Evolutionary conservation across 345 rosid species (phyloP).

Genomic region (Eucalyptus regnans): DNA sequence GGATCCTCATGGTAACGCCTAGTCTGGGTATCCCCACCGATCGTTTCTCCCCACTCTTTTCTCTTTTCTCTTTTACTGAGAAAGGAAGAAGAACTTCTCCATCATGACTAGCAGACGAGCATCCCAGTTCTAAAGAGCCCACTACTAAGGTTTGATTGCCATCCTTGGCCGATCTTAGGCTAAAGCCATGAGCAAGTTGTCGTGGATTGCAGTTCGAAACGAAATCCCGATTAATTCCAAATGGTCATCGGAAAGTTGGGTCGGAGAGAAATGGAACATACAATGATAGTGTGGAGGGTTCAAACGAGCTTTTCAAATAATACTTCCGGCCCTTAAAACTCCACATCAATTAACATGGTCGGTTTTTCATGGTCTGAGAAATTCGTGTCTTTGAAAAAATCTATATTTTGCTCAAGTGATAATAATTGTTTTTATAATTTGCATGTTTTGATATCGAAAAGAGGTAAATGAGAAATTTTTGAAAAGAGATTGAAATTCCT

Average conservation of each 20-base stretch:
- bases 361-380: not conserved
- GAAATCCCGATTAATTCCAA: not conserved
- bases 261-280: not conserved
- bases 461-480: not conserved
- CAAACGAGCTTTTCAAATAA: accelerated
- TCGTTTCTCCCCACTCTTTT: not conserved
- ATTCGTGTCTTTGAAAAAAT: not conserved
- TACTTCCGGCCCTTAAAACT: too few relatives aligned
- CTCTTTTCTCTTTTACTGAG: not conserved
- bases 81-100: not conserved
- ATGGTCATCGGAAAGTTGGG: not conserved
- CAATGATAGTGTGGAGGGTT: not conserved
- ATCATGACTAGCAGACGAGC: not conserved
- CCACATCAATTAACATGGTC: not conserved
- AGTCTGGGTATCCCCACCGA: not conserved
- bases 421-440: not conserved
- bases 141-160: not conserved
- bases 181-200: not conserved
- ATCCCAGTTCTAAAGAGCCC: not conserved
- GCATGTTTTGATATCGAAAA: not conserved
- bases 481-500: too few relatives aligned
- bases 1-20: not conserved
- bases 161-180: not conserved
- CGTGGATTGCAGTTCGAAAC: not conserved
- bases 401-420: not conserved